These are phyloP conservation scores for Paramecium caudatum DNA, from an alignment of 73 alveolate species.

Conservation along the genomic window DNA sequence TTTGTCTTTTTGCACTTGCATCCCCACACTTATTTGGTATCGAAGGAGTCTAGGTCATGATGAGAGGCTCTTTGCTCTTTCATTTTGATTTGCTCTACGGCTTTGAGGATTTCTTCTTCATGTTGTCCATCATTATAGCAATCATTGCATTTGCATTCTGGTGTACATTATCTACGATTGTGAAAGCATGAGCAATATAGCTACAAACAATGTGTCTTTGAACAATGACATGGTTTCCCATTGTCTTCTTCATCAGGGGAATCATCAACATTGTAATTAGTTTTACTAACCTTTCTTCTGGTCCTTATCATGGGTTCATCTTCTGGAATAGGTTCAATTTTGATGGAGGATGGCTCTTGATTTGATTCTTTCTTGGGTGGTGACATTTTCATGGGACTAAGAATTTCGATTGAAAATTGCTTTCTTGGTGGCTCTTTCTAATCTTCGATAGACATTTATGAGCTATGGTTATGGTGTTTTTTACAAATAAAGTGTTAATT, in stretches of 20 bases:
- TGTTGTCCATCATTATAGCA: constrained; percentile 65
- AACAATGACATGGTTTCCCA: constrained; percentile 43
- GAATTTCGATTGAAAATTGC: neutral
- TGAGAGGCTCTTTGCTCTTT: constrained; percentile 58
- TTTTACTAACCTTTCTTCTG: constrained; percentile 21
- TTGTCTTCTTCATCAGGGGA: constrained; percentile 7
- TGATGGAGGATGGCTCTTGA: neutral
- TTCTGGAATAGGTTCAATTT: neutral
- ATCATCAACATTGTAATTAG: constrained; percentile 61
- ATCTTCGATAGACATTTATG: constrained; percentile 17
- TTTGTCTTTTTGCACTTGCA: constrained; percentile 60
- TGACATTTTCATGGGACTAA: no score
- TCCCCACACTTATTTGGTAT: constrained; percentile 59
- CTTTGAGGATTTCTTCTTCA: constrained; percentile 17
- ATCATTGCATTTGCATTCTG: constrained; percentile 39
- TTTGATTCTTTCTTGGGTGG: neutral
- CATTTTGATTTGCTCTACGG: constrained; percentile 32
- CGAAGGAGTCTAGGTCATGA: constrained; percentile 51
- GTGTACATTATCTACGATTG: neutral
- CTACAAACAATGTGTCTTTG: constrained; percentile 31
- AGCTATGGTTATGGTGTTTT: neutral
- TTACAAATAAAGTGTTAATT: neutral
- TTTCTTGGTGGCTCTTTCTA: neutral
- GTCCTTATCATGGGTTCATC: neutral
- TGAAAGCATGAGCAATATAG: constrained; percentile 64